Evolutionary conservation across 2,329 filamentous ascomycete genomes (phyloP).

Genomic region (Fusarium siculi): DNA sequence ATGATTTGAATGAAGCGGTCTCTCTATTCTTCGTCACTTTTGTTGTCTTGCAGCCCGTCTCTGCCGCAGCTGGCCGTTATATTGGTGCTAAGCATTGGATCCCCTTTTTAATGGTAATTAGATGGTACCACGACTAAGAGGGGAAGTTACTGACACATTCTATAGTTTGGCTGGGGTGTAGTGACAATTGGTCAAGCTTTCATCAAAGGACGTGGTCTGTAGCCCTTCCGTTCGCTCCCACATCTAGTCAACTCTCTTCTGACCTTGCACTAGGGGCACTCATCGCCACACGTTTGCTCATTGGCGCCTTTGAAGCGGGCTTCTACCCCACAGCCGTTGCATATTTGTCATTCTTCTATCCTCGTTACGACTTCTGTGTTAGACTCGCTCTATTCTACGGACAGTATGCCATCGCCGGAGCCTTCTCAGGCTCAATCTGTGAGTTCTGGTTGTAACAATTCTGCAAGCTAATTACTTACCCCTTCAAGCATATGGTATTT

Average conservation of each 20-base stretch:
- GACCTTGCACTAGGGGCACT: slow-evolving; percentile 33
- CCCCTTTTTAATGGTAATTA: slow-evolving; percentile 41
- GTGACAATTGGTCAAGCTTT: slow-evolving; percentile 43
- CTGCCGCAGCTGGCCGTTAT: slow-evolving; percentile 42
- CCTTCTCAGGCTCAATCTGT: slow-evolving; percentile 45
- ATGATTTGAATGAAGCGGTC: slow-evolving; percentile 44
- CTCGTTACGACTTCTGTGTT: slow-evolving; percentile 41
- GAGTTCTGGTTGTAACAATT: background rate
- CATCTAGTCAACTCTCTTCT: background rate
- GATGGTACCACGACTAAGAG: background rate
- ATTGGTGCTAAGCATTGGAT: slow-evolving; percentile 44
- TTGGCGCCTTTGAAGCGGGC: slow-evolving; percentile 44
- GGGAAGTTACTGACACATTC: slow-evolving; percentile 11
- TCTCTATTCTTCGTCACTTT: slow-evolving; percentile 45
- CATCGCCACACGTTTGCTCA: slow-evolving; percentile 42
- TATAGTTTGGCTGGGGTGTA: slow-evolving; percentile 41
- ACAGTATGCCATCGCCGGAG: slow-evolving; percentile 43
- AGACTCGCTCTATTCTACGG: slow-evolving; percentile 45
- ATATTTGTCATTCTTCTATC: slow-evolving; percentile 43
- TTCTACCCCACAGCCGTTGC: slow-evolving; percentile 45
- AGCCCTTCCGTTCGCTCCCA: background rate
- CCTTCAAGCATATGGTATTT: slow-evolving; percentile 42
- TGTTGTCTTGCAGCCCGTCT: slow-evolving; percentile 41
- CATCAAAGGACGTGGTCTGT: slow-evolving; percentile 41
- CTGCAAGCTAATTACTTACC: slow-evolving; percentile 1